Evolutionary conservation across 345 rosid species (phyloP).

Genomic region (Physaria fendleri): DNA sequence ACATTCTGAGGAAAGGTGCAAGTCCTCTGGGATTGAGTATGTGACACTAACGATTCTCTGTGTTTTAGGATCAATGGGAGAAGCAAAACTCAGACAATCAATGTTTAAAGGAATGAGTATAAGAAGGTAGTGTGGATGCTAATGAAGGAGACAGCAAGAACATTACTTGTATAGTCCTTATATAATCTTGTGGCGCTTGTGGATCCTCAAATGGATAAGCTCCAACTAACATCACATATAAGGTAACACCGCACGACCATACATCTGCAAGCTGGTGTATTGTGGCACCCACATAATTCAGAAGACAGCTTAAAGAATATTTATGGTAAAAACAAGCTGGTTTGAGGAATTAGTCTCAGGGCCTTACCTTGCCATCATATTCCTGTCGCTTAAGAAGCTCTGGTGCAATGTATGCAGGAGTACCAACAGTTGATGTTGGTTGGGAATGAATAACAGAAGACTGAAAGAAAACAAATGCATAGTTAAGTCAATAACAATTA

Average conservation of each 20-base stretch:
- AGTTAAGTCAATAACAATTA: not conserved
- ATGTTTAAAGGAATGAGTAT: not conserved
- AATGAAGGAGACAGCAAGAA: not conserved
- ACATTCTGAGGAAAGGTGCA: slow-evolving; percentile 28
- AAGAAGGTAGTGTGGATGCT: not conserved
- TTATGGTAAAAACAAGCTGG: not conserved
- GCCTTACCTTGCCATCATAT: slow-evolving; percentile 88
- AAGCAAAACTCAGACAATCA: not conserved
- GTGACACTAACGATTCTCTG: slow-evolving; percentile 33
- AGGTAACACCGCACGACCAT: slow-evolving; percentile 94
- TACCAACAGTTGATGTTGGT: slow-evolving; percentile 94
- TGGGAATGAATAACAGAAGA: slow-evolving; percentile 93
- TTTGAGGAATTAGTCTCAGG: not conserved
- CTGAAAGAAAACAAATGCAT: slow-evolving; percentile 30
- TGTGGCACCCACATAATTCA: not conserved
- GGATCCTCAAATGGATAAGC: slow-evolving; percentile 97
- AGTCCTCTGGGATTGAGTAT: slow-evolving; percentile 32
- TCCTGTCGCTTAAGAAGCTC: slow-evolving; percentile 75
- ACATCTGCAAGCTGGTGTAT: slow-evolving; percentile 81
- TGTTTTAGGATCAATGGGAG: not conserved
- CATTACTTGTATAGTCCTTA: slow-evolving; percentile 75
- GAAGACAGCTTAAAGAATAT: not conserved
- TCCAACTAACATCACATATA: slow-evolving; percentile 95
- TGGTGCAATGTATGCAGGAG: slow-evolving; percentile 98
- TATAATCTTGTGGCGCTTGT: slow-evolving; percentile 75